Evolutionary conservation across 352 stramenopile genomes (phyloP).

Genomic region (Globisporangium viniferum): DNA sequence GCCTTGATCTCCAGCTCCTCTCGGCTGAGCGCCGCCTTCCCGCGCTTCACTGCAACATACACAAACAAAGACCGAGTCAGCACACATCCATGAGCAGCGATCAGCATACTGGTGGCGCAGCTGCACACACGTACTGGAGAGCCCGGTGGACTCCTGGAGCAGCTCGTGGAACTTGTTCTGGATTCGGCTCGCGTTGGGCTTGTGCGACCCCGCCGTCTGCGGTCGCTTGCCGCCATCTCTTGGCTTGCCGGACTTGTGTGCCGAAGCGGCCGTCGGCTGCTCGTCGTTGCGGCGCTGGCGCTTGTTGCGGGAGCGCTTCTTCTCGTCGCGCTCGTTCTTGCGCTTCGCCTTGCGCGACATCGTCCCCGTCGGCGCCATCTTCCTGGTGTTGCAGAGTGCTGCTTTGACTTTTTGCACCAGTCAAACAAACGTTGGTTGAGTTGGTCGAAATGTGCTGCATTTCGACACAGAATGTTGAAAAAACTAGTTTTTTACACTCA

Average conservation of each 20-base stretch:
- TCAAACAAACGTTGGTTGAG: background rate
- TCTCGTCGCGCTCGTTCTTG: conserved; percentile 73
- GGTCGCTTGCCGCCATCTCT: conserved; percentile 9
- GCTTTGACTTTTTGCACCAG: conserved; percentile 9
- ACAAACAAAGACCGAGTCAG: background rate
- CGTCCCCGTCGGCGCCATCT: conserved; percentile 23
- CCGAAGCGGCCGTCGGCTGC: background rate
- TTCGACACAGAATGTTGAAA: background rate
- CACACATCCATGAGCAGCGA: background rate
- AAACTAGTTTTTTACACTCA: too few species aligned
- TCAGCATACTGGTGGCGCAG: background rate
- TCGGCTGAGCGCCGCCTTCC: conserved; percentile 24
- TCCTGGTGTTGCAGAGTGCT: background rate
- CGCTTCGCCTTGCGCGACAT: conserved; percentile 73
- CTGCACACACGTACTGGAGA: conserved; percentile 24
- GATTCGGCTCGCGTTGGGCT: conserved; percentile 22
- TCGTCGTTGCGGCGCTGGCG: conserved; percentile 30
- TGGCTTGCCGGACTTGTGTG: conserved; percentile 13
- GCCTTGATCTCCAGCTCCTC: conserved; percentile 72
- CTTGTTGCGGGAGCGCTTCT: conserved; percentile 74
- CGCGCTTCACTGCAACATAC: conserved; percentile 18
- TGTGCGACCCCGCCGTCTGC: conserved; percentile 10
- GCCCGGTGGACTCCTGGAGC: conserved; percentile 55
- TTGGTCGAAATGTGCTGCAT: background rate
- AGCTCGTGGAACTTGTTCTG: conserved; percentile 83